Base-by-base conservation (phyloP, 768 basidiomycete genomes). In the Phylloporus scabripes region DNA sequence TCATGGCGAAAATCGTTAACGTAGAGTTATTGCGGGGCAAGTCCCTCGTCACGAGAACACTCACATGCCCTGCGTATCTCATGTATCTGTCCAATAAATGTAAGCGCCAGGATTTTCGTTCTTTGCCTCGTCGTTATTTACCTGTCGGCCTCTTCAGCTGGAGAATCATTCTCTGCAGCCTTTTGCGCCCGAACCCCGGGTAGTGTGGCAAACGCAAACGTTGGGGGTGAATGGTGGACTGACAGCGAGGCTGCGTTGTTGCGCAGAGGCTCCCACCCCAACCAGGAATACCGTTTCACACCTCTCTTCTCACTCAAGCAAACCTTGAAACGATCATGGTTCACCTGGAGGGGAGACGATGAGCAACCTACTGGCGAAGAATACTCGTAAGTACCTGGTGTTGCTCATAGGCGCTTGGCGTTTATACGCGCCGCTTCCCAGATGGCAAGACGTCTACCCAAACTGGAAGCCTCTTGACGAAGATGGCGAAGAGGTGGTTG, bases 11-110 rank as follows among this genome's bases (percentile, higher is more conserved):
- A 12, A 1, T 51, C 7, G 48, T 62, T 6, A 10, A 55, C n/a
- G 53, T 53, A 6, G 20, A 42, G 1, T 20, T 23, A 2, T 39
- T 67, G 14, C 47, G 52, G 15, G 51, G 57, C 50, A 65, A 61
- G 36, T 42, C 38, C 11, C 40, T 69, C 29, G 64, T 69, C 39
- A 61, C 56, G 10, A 53, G 40, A n/a, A 53, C 54, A 11, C 39
- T 67, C 11, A 48, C 55, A 12, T 65, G 67, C 42, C 64, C 61
- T 11, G 65, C 63, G 14, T 55, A 60, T 32, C 54, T 61, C 28
- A 45, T 65, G 37, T 67, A 58, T 12, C 38, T 61, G 6, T 58
- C 56, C n/a, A 44, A 60, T 20, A 59, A 50, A 43, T 40, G 60
- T 52, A 45, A 34, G 34, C 1, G 18, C 12, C 1, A 18, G 8